Evolutionary conservation across 352 stramenopile genomes (phyloP).

Genomic region (Saprolegnia parasitica): DNA sequence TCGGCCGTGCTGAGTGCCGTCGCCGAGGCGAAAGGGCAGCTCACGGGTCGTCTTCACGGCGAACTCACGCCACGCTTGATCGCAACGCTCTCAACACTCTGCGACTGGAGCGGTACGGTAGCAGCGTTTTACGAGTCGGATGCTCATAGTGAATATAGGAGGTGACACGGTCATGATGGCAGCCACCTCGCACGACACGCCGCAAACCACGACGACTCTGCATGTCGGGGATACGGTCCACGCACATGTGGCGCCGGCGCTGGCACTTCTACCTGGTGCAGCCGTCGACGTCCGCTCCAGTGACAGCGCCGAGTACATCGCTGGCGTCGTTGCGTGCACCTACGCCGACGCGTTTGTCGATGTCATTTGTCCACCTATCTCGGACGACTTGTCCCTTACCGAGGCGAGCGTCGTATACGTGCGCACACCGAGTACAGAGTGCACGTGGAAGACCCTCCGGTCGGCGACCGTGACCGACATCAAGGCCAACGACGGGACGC

Average conservation of each 20-base stretch:
- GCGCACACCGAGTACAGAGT: not conserved
- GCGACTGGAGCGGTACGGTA: constrained; percentile 50
- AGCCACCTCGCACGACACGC: not conserved
- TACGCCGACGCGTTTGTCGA: constrained; percentile 7
- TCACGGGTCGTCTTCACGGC: constrained; percentile 55
- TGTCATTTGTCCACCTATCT: not conserved
- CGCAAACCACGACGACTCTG: not conserved
- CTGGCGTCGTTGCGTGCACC: not conserved
- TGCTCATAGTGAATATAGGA: not conserved
- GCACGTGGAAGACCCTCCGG: constrained; percentile 4
- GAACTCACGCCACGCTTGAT: constrained; percentile 58
- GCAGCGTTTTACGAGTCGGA: not conserved
- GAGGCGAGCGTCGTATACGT: not conserved
- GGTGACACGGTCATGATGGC: not conserved
- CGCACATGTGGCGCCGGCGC: not conserved
- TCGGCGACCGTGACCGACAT: not conserved
- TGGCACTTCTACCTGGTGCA: not conserved
- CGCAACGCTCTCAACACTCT: constrained; percentile 47
- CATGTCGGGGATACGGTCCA: constrained; percentile 16
- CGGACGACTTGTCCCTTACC: not conserved
- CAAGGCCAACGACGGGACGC: not conserved
- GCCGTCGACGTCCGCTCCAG: constrained; percentile 1
- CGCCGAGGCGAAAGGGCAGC: constrained; percentile 51
- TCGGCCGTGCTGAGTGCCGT: constrained; percentile 45
- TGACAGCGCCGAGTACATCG: not conserved